Conservation (phyloP, 495 filamentous ascomycete species). For the Geoglossum glabrum region DNA sequence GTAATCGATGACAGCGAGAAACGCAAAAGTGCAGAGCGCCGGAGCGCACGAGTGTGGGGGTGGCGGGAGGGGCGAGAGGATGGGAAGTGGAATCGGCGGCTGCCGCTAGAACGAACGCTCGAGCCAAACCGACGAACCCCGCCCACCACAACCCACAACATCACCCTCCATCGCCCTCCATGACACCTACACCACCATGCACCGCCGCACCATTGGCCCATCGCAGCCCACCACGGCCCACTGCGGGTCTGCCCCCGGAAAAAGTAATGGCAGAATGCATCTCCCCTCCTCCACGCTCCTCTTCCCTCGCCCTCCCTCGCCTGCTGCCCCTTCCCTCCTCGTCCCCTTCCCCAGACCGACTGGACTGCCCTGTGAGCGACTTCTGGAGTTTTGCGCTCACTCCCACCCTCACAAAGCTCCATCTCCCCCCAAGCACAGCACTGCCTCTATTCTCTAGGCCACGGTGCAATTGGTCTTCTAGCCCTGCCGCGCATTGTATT, state of each 20-base stretch:
- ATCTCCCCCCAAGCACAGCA: background rate
- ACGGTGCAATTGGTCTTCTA: background rate
- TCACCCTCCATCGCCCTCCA: too few relatives aligned
- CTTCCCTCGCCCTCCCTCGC: background rate
- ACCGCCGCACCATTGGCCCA: background rate
- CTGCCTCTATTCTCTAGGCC: background rate
- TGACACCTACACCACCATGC: too few relatives aligned
- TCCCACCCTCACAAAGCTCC: slow-evolving; percentile 24
- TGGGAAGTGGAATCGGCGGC: background rate
- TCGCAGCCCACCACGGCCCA: too few relatives aligned
- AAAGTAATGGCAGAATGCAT: background rate
- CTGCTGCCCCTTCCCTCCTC: background rate
- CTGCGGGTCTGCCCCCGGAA: background rate
- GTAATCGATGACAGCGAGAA: background rate
- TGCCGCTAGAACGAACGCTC: background rate
- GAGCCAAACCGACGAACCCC: background rate
- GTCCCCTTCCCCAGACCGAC: background rate
- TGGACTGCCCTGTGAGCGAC: slow-evolving; percentile 26
- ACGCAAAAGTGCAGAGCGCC: background rate
- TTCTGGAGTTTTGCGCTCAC: slow-evolving; percentile 41
- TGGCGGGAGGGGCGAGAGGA: background rate
- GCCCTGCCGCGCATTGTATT: background rate
- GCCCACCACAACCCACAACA: too few relatives aligned
- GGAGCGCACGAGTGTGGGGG: background rate
- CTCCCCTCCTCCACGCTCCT: background rate